Base-by-base conservation (phyloP, 2,329 filamentous ascomycete genomes). In the Fusarium brevicatenulatum region DNA sequence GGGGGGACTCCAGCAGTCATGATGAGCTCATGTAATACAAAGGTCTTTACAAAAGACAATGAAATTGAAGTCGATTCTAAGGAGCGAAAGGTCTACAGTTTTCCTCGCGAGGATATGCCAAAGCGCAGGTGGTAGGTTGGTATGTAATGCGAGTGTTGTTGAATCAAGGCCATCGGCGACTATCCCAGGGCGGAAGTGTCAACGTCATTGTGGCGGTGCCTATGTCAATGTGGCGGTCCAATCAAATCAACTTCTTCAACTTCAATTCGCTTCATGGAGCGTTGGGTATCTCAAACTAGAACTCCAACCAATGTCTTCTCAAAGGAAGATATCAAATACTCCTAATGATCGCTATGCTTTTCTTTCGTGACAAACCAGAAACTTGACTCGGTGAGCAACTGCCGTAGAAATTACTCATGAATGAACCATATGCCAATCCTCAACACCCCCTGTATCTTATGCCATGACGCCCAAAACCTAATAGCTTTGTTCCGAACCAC, bases 1-100 rank as follows among this genome's bases (percentile, higher is more conserved):
- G 88, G 87, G 36, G 87, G 88, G 13, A 84, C 74, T 58, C 81
- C 82, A 52, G 81, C 73, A 62, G 80, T 67, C 81, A 83, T 84
- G 12, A 70, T 81, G 69, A 32, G 47, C 58, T 36, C 43, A 28
- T 60, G 30, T 63, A 37, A 59, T 39, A 40, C 47, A 37, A 39
- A 32, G 25, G 53, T 37, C 61, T 63, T 49, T 49, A 25, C 25
- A 36, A 52, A 46, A 46, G 54, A 47, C 32, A 57, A 49, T 34
- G 58, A 55, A 47, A n/a, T 42, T 28, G 25, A 28, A 64, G 46
- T 23, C n/a, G 54, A 28, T 68, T 67, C 28, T 53, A 73, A 44
- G 28, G 47, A 73, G 56, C 47, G 58, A 59, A 52, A 42, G 28
- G 16, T 72, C 42, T 56, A 25, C 21, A 23, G 43, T 32, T 40